Conservation (phyloP, 2,329 filamentous ascomycete species). For the Tolypocladium tundrense region DNA sequence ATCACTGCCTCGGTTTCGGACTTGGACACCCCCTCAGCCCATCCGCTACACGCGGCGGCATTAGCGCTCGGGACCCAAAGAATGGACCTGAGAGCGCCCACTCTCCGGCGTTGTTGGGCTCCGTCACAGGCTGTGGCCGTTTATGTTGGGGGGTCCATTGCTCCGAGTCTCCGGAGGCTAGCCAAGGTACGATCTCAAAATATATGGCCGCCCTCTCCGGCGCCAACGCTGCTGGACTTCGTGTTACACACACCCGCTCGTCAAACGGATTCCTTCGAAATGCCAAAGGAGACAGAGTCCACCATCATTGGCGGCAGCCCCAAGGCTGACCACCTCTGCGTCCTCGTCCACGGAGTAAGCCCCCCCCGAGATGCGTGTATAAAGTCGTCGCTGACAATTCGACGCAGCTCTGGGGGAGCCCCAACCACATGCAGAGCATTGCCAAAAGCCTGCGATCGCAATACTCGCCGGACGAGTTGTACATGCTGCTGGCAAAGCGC, state of each 20-base stretch:
- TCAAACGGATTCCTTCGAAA: background rate
- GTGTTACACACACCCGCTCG: background rate
- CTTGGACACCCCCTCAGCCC: background rate
- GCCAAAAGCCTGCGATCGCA: conserved; percentile 53
- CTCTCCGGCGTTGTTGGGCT: background rate
- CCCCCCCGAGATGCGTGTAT: conserved; percentile 1
- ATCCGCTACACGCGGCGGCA: background rate
- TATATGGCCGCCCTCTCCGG: background rate
- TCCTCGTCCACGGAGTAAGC: conserved; percentile 66
- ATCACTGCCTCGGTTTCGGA: background rate
- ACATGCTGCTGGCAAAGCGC: conserved; percentile 61
- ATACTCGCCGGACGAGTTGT: conserved; percentile 51
- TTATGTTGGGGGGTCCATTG: background rate
- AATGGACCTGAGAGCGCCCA: background rate
- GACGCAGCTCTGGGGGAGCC: conserved; percentile 65
- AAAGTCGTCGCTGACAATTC: conserved; percentile 4
- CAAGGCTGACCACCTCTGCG: conserved; percentile 60
- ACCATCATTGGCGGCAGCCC: conserved; percentile 37
- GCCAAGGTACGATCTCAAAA: background rate
- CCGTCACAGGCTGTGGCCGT: background rate
- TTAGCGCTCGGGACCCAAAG: background rate
- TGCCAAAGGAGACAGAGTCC: background rate
- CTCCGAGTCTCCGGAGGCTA: background rate
- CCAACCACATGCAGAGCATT: conserved; percentile 59
- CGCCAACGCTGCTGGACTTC: background rate